Conservation (phyloP, 495 filamentous ascomycete species). For the Penicillium antarcticum region DNA sequence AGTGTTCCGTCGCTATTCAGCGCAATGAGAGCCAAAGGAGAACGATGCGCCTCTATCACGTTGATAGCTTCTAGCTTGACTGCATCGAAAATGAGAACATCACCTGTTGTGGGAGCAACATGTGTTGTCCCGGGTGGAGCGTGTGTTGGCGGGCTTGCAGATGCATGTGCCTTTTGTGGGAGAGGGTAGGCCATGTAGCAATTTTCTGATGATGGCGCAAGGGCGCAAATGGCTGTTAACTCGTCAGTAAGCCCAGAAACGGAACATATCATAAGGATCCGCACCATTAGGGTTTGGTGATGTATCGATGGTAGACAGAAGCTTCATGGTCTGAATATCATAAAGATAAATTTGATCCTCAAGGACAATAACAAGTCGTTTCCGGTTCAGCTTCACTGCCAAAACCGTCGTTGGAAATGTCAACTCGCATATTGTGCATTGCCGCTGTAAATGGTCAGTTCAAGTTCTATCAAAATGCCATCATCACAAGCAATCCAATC, state of each 20-base stretch:
- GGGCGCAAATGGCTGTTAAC: slow-evolving; percentile 73
- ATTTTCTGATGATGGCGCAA: slow-evolving; percentile 91
- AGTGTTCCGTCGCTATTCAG: slow-evolving; percentile 91
- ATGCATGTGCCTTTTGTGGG: slow-evolving; percentile 70
- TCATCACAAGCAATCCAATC: background rate
- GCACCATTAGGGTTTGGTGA: slow-evolving; percentile 84
- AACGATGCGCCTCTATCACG: slow-evolving; percentile 86
- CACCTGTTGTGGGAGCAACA: slow-evolving; percentile 81
- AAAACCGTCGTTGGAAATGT: slow-evolving; percentile 94
- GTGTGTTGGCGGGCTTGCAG: slow-evolving; percentile 71
- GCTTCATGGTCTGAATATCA: slow-evolving; percentile 96
- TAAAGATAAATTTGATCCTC: slow-evolving; percentile 97
- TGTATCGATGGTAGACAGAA: slow-evolving; percentile 85
- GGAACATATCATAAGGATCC: background rate
- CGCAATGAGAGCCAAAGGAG: slow-evolving; percentile 85
- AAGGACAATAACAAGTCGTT: slow-evolving; percentile 85
- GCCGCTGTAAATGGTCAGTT: slow-evolving; percentile 51
- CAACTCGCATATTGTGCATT: slow-evolving; percentile 96
- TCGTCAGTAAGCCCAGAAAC: slow-evolving; percentile 15
- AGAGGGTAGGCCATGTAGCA: slow-evolving; percentile 93
- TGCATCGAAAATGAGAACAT: slow-evolving; percentile 89
- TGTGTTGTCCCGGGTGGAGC: slow-evolving; percentile 72
- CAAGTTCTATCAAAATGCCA: background rate
- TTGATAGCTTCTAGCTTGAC: slow-evolving; percentile 85
- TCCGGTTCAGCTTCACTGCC: slow-evolving; percentile 88